A percentile compares a stretch with the other conserved stretches of the same genome.
These are phyloP conservation scores for Colletotrichum melonis DNA, from an alignment of 2,329 filamentous ascomycete genomes.

Conservation along the genomic window DNA sequence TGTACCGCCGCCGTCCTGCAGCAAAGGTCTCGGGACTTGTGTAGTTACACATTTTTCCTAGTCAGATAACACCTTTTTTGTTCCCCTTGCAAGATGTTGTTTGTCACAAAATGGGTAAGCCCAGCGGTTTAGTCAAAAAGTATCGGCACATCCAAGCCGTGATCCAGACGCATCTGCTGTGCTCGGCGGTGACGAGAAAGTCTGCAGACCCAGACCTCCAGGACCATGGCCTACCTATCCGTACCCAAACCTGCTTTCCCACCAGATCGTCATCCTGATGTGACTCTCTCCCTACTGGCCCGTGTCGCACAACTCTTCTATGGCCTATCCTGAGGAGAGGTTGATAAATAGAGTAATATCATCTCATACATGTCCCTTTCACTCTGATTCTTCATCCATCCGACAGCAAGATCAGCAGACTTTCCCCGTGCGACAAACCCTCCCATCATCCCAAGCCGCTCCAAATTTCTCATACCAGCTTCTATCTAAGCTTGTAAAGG, in stretches of 20 bases:
- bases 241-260: conserved; percentile 36
- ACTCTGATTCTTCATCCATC: background rate
- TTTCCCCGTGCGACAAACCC: background rate
- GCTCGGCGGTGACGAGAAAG: conserved; percentile 30
- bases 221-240: background rate
- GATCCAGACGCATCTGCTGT: conserved; percentile 10
- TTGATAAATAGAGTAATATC: conserved; percentile 32
- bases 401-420: conserved; percentile 14
- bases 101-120: background rate
- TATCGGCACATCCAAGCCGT: conserved; percentile 2
- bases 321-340: background rate
- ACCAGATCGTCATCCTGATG: conserved; percentile 13
- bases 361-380: background rate
- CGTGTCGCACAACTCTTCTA: background rate
- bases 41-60: background rate
- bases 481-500: background rate
- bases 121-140: conserved; percentile 5
- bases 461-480: background rate
- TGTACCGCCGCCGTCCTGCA: conserved; percentile 9
- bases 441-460: background rate
- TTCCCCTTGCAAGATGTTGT: background rate
- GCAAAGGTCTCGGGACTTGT: background rate
- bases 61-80: background rate
- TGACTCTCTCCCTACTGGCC: conserved; percentile 1
- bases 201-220: conserved; percentile 8